Percentiles rank a stretch among this genome's conserved stretches.
Evolutionary conservation across 1,139 yeast species (phyloP).

Genomic region (Candida tropicalis): DNA sequence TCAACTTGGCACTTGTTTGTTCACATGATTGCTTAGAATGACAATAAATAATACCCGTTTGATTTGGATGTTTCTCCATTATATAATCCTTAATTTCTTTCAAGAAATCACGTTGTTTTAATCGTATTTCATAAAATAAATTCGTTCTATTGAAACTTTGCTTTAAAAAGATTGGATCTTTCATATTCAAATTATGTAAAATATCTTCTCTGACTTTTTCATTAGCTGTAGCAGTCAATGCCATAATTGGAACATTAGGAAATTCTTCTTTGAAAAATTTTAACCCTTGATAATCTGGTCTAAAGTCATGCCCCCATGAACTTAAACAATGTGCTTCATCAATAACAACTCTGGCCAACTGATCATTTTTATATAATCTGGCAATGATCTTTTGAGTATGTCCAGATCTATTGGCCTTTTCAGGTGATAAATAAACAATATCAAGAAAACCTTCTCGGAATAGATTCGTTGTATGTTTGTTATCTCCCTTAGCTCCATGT

Average conservation of each 20-base stretch:
- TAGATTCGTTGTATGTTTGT: conserved; percentile 61
- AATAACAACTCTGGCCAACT: conserved; percentile 83
- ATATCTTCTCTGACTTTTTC: conserved; percentile 89
- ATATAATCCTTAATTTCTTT: conserved; percentile 66
- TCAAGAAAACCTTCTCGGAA: conserved; percentile 71
- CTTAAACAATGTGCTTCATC: conserved; percentile 99
- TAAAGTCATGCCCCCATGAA: conserved; percentile 98
- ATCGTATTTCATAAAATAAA: conserved; percentile 73
- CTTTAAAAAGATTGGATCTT: conserved; percentile 55
- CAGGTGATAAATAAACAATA: conserved; percentile 90
- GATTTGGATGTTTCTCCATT: conserved; percentile 49
- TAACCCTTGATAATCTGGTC: conserved; percentile 91
- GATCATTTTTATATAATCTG: conserved; percentile 53
- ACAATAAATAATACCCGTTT: conserved; percentile 91
- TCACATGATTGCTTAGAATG: conserved; percentile 91
- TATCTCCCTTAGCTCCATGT: conserved; percentile 64
- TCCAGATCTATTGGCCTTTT: conserved; percentile 81
- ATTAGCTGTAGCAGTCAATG: conserved; percentile 96
- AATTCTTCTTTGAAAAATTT: conserved; percentile 70
- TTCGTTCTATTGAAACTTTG: conserved; percentile 92
- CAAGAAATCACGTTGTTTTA: conserved; percentile 58
- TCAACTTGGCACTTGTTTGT: conserved; percentile 66
- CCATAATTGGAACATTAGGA: conserved; percentile 89
- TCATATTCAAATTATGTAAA: conserved; percentile 66
- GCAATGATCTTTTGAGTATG: conserved; percentile 69